Base-by-base conservation (phyloP, 2,329 filamentous ascomycete species). In the Aspergillus spinulosporus region DNA sequence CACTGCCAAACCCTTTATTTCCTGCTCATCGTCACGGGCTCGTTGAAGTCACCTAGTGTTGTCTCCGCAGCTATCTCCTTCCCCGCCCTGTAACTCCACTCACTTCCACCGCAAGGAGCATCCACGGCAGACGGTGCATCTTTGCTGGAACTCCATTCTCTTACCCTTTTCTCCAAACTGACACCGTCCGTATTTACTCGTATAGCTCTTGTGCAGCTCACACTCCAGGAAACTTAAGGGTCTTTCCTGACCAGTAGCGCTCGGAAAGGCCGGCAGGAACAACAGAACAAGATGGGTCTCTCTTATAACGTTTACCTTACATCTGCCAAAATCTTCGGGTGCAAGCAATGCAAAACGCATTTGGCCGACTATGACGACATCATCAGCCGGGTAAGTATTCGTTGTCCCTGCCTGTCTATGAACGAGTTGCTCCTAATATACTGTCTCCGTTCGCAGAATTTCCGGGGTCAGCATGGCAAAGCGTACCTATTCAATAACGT, bases 391-490 rank as follows among this genome's bases (percentile, higher is more conserved):
- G 93, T 97, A 78, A 69, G 88, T 76, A 42, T 60, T 3, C 21
- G n/a, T 15, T 26, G 21, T n/a, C 15, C 8, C 3, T 9, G 12
- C 12, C 14, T n/a, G 5, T 12, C 31, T 28, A 4, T 26, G 15
- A 2, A 34, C 4, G 34, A 29, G 32, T 49, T 47, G 39, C 34
- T 36, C 49, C 58, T 58, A 28, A 60, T 49, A 34, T 28, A 11
- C 14, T 12, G 14, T 46, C 51, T 51, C 34, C 12, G 5, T 15
- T 39, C 15, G 21, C 73, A 97, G 92, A 97, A 96, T 78, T 99
- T 99, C 80, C 91, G 94, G 60, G 94, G 94, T 68, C 93, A 97
- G 74, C 93, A 97, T 75, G 94, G 94, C 72, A 97, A 97, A 78
- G 94, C 94, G 54, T 99, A 92, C 77, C 88, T 99, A 64, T 97